phyloP scores from a whole-genome alignment of 2,329 filamentous ascomycete species.

The Alternaria viburni region DNA sequence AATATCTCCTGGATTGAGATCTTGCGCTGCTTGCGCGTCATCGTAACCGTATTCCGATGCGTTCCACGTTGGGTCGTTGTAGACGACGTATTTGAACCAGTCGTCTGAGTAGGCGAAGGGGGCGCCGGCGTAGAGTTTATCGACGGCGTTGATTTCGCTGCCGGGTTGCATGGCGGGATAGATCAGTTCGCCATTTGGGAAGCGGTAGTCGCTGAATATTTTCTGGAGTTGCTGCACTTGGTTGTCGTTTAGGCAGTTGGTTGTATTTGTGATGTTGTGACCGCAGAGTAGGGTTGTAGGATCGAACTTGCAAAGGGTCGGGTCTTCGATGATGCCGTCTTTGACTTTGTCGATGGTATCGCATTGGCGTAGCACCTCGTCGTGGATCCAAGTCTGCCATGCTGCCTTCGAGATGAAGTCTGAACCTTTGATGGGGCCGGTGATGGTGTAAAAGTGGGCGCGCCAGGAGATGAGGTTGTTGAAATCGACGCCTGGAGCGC shows the following conservation, averaged over 20 bases:
- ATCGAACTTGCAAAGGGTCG: slow-evolving; percentile 44
- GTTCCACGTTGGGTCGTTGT: slow-evolving; percentile 46
- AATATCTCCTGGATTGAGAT: slow-evolving; percentile 46
- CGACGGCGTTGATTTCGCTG: slow-evolving; percentile 49
- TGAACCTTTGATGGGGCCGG: slow-evolving; percentile 25
- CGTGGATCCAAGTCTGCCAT: slow-evolving; percentile 47
- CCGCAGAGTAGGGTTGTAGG: slow-evolving; percentile 48
- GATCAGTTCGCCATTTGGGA: slow-evolving; percentile 51
- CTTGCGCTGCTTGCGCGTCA: slow-evolving; percentile 40
- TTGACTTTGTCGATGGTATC: slow-evolving; percentile 56
- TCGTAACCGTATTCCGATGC: slow-evolving; percentile 12
- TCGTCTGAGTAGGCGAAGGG: slow-evolving; percentile 49
- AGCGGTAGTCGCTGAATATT: slow-evolving; percentile 52
- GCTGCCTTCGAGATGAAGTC: slow-evolving; percentile 27
- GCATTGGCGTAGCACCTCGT: slow-evolving; percentile 57
- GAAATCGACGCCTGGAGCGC: slow-evolving; percentile 40
- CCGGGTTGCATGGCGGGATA: slow-evolving; percentile 59
- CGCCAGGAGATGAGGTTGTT: slow-evolving; percentile 39
- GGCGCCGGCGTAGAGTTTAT: slow-evolving; percentile 45
- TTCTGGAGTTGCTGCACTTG: slow-evolving; percentile 54
- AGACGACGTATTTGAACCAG: slow-evolving; percentile 55
- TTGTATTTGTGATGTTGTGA: slow-evolving; percentile 21
- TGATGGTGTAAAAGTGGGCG: slow-evolving; percentile 39
- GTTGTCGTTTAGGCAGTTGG: slow-evolving; percentile 50
- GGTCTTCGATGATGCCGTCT: slow-evolving; percentile 57